Percentiles rank a stretch among this genome's conserved stretches.
Evolutionary conservation across 1,284 basidiomycete genomes (phyloP).

Genomic region (Earliella scabrosa): DNA sequence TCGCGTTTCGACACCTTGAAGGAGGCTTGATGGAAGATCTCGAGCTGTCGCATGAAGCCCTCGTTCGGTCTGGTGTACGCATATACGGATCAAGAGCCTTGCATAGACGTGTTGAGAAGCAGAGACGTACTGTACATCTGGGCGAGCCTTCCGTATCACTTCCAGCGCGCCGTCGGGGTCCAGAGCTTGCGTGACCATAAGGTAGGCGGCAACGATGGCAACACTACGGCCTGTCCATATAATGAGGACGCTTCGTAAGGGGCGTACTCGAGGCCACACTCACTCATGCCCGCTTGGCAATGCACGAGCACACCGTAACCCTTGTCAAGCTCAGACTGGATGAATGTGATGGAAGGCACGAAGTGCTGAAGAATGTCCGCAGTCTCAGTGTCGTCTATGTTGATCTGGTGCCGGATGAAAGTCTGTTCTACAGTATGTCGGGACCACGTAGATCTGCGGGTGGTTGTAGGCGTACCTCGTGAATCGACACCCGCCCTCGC

Average conservation of each 20-base stretch:
- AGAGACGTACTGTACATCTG: conserved; percentile 65
- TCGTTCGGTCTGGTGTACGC: conserved; percentile 68
- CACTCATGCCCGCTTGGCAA: conserved; percentile 87
- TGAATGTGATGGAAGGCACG: conserved; percentile 79
- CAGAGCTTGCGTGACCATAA: conserved; percentile 78
- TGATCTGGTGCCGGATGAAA: conserved; percentile 71
- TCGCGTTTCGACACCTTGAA: conserved; percentile 73
- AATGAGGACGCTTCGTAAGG: background rate
- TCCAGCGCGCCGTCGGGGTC: conserved; percentile 70
- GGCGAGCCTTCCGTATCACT: conserved; percentile 66
- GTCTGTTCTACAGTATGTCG: conserved; percentile 47
- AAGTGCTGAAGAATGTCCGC: conserved; percentile 80
- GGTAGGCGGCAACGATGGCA: conserved; percentile 81
- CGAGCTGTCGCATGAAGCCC: conserved; percentile 78
- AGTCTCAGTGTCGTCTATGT: conserved; percentile 71
- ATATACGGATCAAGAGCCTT: background rate
- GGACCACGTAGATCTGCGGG: background rate
- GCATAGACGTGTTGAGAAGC: too few species aligned
- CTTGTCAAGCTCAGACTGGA: conserved; percentile 75
- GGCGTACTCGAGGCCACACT: conserved; percentile 34
- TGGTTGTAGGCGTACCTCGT: conserved; percentile 51
- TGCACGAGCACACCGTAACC: conserved; percentile 82
- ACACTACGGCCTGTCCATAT: conserved; percentile 68
- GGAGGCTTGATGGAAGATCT: conserved; percentile 74
- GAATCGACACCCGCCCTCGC: conserved; percentile 67